Conservation (phyloP, 2,329 filamentous ascomycete species). For the Dactylellina parvicollis region DNA sequence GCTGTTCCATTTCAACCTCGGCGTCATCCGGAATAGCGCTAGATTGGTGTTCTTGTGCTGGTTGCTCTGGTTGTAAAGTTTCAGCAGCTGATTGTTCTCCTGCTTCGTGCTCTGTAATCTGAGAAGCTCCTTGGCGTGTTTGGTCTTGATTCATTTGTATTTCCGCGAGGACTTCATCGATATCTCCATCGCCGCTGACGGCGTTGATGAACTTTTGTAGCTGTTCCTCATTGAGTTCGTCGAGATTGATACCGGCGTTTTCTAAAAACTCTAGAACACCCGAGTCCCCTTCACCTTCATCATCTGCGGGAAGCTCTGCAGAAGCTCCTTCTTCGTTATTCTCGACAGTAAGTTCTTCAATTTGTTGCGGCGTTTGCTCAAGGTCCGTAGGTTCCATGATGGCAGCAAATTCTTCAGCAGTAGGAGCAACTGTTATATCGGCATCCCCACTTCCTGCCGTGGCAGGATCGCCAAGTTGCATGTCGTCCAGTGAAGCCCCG, state of each 20-base stretch:
- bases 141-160: conserved; percentile 24
- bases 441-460: background rate
- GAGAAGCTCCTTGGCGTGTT: background rate
- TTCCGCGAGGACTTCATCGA: conserved; percentile 29
- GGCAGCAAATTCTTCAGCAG: background rate
- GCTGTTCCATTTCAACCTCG: conserved; percentile 8
- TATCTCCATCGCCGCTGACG: conserved; percentile 36
- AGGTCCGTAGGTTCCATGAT: background rate
- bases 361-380: background rate
- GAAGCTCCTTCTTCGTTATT: background rate
- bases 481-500: conserved; percentile 12
- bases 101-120: conserved; percentile 2
- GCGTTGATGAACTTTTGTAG: conserved; percentile 52
- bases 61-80: conserved; percentile 1
- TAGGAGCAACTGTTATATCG: background rate
- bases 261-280: conserved; percentile 39
- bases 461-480: conserved; percentile 18
- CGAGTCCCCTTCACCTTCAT: conserved; percentile 1
- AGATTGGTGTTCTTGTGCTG: background rate
- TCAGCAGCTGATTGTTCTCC: background rate
- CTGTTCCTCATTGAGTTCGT: conserved; percentile 43
- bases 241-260: conserved; percentile 40
- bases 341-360: too few species aligned
- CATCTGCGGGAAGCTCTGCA: background rate
- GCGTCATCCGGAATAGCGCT: conserved; percentile 4